Percentiles rank a stretch among this genome's conserved stretches.
phyloP scores from a whole-genome alignment of 352 stramenopile genomes.

The Phytophthora sp. region DNA sequence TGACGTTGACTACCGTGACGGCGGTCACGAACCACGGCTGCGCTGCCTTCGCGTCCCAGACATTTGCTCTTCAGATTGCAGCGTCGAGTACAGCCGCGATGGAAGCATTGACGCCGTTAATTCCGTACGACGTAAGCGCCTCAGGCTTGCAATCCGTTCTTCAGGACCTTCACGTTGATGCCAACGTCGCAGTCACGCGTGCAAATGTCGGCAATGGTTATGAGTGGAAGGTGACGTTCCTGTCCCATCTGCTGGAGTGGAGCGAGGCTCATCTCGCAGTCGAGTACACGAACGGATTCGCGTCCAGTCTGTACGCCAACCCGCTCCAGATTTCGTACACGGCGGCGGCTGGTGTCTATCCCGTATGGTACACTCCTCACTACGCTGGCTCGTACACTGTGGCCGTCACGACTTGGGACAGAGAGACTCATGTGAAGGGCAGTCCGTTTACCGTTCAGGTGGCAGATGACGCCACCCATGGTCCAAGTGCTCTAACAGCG shows the following conservation, averaged over 20 bases:
- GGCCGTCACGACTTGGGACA: conserved; percentile 80
- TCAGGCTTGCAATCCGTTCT: conserved; percentile 67
- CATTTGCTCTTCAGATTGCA: conserved; percentile 52
- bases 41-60: conserved; percentile 45
- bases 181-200: conserved; percentile 55
- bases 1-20: conserved; percentile 54
- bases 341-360: conserved; percentile 86
- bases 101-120: conserved; percentile 60
- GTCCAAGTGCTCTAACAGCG: conserved; percentile 72
- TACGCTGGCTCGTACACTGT: conserved; percentile 91
- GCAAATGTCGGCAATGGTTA: conserved; percentile 49
- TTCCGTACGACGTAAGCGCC: conserved; percentile 63
- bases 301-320: conserved; percentile 48
- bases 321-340: conserved; percentile 58
- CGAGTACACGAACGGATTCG: conserved; percentile 59
- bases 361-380: conserved; percentile 91
- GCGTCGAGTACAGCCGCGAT: conserved; percentile 18
- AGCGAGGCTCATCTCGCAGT: conserved; percentile 71
- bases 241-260: conserved; percentile 86
- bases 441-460: conserved; percentile 91
- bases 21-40: conserved; percentile 69
- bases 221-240: conserved; percentile 93
- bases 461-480: conserved; percentile 68
- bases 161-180: conserved; percentile 54
- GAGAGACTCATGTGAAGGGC: conserved; percentile 77